Evolutionary conservation across 2,329 filamentous ascomycete genomes (phyloP).

Genomic region (Blastomyces parvus): DNA sequence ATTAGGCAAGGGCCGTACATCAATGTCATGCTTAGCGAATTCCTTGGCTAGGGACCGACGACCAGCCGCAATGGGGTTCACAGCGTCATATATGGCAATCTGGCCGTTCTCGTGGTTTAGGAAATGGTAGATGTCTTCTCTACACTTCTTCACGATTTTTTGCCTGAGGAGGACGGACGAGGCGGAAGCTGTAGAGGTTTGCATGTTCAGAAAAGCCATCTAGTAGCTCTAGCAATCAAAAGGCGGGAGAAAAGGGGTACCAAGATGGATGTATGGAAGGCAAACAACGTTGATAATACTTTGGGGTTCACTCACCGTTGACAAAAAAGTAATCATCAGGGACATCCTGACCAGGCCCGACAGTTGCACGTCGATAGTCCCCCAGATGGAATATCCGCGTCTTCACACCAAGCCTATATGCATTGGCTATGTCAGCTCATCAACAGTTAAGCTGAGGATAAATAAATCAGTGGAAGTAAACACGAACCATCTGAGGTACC

Average conservation of each 20-base stretch:
- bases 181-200: slow-evolving; percentile 52
- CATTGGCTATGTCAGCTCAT: slow-evolving; percentile 17
- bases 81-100: slow-evolving; percentile 96
- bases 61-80: slow-evolving; percentile 79
- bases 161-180: slow-evolving; percentile 87
- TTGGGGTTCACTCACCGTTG: slow-evolving; percentile 47
- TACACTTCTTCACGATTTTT: slow-evolving; percentile 94
- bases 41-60: slow-evolving; percentile 83
- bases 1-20: slow-evolving; percentile 43
- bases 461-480: neutral
- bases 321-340: slow-evolving; percentile 98
- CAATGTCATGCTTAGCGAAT: slow-evolving; percentile 94
- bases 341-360: slow-evolving; percentile 72
- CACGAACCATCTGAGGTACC: slow-evolving; percentile 77
- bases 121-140: slow-evolving; percentile 94
- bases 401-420: slow-evolving; percentile 77
- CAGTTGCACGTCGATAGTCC: slow-evolving; percentile 86
- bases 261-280: neutral
- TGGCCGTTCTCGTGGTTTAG: slow-evolving; percentile 96
- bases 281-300: neutral
- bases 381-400: slow-evolving; percentile 95
- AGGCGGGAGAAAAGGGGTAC: neutral
- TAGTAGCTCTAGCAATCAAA: neutral
- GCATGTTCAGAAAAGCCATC: slow-evolving; percentile 16
- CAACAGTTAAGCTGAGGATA: neutral